Base-by-base conservation (phyloP, 352 stramenopile species). In the Pythium rishiriense region DNA sequence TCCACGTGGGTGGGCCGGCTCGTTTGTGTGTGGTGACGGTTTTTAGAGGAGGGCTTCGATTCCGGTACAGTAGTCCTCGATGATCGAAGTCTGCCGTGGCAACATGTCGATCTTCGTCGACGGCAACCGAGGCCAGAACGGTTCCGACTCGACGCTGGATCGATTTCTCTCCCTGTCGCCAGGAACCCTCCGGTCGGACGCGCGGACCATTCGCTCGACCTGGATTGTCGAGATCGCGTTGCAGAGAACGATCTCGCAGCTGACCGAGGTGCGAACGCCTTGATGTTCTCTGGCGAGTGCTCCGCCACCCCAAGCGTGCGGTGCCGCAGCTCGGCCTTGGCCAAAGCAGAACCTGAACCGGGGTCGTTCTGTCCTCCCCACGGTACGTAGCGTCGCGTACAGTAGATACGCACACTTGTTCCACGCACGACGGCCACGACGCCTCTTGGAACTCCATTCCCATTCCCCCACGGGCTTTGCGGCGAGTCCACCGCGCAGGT, bases 51-150 rank as follows among this genome's bases (percentile, higher is more conserved):
- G 19, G 1, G 37, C 14, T 19, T n/a, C n/a, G 37, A n/a, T n/a
- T n/a, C 14, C 15, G 37, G 37, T 43, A 43, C 37, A n/a, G 37
- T 43, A 43, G 8, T 4, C 14, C n/a, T 49, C 42, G 42, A 49
- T 49, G 42, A 49, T 49, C 42, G 42, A 49, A 26, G 42, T 28
- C 42, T 49, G 9, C 22, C 7, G 42, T 49, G n/a, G 42, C 42
- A n/a, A 49, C 42, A 14, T 39, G 33, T 14, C 14, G 37, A 21
- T 2, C 35, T 42, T 17, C 37, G 37, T 35, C 31, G 31, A 35
- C 5, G 31, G 10, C 10, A 10, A 43, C 6, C 19, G n/a, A 1
- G 37, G n/a, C 37, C 37, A 43, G 37, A 43, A 43, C 6, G 19
- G 37, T 43, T 43, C 37, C 37, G 37, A 43, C 37, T 43, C n/a